Base-by-base conservation (phyloP, 1,139 yeast species). In the Starmera stellimalicola region DNA sequence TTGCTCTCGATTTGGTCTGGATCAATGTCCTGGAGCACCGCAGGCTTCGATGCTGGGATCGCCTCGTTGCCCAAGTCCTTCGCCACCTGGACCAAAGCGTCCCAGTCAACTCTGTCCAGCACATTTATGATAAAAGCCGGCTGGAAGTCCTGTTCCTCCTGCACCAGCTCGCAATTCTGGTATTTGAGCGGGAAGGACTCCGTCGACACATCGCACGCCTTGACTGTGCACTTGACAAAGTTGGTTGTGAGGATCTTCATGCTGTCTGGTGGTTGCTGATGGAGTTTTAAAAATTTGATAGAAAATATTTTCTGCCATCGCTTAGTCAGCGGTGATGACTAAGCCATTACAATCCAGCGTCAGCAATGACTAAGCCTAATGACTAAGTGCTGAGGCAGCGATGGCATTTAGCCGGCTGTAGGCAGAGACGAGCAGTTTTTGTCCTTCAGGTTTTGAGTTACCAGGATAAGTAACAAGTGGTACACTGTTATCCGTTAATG, bases 211-310 rank as follows among this genome's bases (percentile, higher is more conserved):
- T 80, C 84, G 53, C 99, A 91, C 6, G 75, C 53, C 50, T 81
- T 78, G 41, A 87, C 83, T 0, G 97, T 91, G 58, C 99, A 91
- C 56, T 82, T 87, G 41, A 91, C 94, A 57, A 91, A 93, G 58
- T 93, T 91, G 28, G 97, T 84, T 22, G 98, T 88, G 29, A 91
- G 65, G 50, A 91, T 78, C 63, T 91, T 91, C 98, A 91, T 88
- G 23, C 10, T 42, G 10, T 23, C 7, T 16, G 7, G 17, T 14
- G 12, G 14, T 6, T 22, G 14, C 5, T 16, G 19, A 27, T 16
- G 16, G 17, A 6, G 12, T 27, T 16, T 4, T 17, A 16, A 26
- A 26, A n/a, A n/a, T n/a, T n/a, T n/a, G n/a, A n/a, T n/a, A n/a
- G n/a, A n/a, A n/a, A n/a, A n/a, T n/a, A n/a, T n/a, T n/a, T n/a